These are phyloP conservation scores for Ormosia emarginata DNA, from an alignment of 306 rosid genomes.

Conservation along the genomic window DNA sequence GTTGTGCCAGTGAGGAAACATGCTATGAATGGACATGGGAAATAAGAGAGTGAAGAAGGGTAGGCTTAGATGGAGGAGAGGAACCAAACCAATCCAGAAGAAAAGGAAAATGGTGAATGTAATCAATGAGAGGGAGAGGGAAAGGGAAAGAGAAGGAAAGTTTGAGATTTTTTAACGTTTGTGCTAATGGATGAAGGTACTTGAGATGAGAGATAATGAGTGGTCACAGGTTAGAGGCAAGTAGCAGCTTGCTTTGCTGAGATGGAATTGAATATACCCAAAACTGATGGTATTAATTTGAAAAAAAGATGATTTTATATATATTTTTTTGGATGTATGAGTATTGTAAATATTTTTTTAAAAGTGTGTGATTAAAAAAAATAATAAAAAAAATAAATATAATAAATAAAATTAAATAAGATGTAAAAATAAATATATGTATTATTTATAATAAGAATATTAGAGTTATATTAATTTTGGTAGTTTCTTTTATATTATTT, in stretches of 20 bases:
- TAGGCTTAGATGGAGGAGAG: not conserved
- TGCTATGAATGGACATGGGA: slow-evolving; percentile 12
- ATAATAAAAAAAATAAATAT: no score
- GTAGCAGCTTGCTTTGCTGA: slow-evolving; percentile 8
- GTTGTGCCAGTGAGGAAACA: not conserved
- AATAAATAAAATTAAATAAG: no score
- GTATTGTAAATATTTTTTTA: no score
- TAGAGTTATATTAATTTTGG: no score
- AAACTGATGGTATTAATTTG: no score
- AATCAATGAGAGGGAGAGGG: slow-evolving; percentile 3
- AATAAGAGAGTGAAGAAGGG: not conserved
- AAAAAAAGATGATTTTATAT: no score
- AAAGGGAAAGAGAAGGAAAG: not conserved
- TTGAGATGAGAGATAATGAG: not conserved
- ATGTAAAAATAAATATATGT: no score
- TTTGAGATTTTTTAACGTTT: slow-evolving; percentile 13
- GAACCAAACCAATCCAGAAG: not conserved
- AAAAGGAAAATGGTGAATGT: not conserved
- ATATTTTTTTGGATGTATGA: no score
- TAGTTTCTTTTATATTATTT: no score
- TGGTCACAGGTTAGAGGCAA: not conserved
- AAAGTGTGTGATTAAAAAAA: no score
- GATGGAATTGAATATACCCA: not conserved
- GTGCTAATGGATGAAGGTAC: not conserved
- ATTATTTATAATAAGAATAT: no score